Percentiles rank a stretch among this genome's conserved stretches.
These are phyloP conservation scores for Agapanthus africanus DNA, from an alignment of 106 monocot species.

Conservation along the genomic window DNA sequence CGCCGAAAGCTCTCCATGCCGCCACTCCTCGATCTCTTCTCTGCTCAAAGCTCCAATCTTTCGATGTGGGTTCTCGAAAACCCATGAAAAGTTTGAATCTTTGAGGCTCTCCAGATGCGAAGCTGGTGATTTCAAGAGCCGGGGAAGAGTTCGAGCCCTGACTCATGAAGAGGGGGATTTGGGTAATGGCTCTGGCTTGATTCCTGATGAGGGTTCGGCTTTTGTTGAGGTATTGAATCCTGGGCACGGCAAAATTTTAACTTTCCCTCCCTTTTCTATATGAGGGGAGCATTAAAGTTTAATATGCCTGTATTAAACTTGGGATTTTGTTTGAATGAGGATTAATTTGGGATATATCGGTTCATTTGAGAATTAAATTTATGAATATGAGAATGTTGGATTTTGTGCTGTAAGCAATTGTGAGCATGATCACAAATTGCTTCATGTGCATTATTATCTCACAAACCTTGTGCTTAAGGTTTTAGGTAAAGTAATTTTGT, in stretches of 20 bases:
- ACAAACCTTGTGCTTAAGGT: too few species aligned
- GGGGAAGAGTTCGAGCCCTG: not conserved
- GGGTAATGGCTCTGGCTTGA: constrained; percentile 2
- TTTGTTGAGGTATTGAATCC: constrained; percentile 6
- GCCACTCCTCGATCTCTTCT: constrained; percentile 2
- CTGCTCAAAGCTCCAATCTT: constrained; percentile 9
- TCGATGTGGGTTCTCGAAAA: constrained; percentile 6
- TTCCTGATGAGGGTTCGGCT: constrained; percentile 3
- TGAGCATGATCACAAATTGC: too few species aligned
- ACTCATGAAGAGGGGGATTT: constrained; percentile 12
- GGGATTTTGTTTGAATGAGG: too few species aligned
- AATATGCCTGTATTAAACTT: too few species aligned
- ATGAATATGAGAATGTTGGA: not conserved
- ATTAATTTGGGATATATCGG: too few species aligned
- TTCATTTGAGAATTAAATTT: not conserved
- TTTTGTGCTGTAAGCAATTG: too few species aligned
- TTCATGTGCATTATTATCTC: too few species aligned
- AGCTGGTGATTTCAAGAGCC: not conserved
- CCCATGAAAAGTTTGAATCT: not conserved
- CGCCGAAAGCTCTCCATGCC: not conserved
- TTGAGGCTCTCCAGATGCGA: constrained; percentile 4
- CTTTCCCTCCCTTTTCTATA: not conserved
- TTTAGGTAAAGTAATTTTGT: too few species aligned
- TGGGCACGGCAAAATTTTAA: too few species aligned
- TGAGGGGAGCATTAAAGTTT: too few species aligned